A percentile compares a stretch with the other conserved stretches of the same genome.
phyloP scores from a whole-genome alignment of 1,139 yeast genomes.

The Casaregolazyma lundiana region DNA sequence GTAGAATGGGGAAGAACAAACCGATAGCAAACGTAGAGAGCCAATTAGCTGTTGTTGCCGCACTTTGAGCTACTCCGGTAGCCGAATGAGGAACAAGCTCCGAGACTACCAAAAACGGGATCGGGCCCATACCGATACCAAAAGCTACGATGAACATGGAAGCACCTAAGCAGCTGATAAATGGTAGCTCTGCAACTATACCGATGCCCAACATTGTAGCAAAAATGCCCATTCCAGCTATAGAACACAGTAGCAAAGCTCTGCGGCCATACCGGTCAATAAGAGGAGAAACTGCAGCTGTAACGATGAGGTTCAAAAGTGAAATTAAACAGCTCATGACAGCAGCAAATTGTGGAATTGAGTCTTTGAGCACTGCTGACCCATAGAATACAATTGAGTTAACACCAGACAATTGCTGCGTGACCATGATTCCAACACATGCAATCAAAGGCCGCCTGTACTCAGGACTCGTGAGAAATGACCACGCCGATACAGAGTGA shows the following conservation, averaged over 20 bases:
- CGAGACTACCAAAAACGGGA: slow-evolving; percentile 84
- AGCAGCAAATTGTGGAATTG: slow-evolving; percentile 68
- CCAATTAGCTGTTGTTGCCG: slow-evolving; percentile 92
- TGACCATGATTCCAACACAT: slow-evolving; percentile 70
- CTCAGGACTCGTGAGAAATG: slow-evolving; percentile 48
- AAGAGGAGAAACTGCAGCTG: slow-evolving; percentile 64
- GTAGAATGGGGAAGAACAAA: slow-evolving; percentile 69
- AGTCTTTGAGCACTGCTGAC: slow-evolving; percentile 65
- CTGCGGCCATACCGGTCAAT: slow-evolving; percentile 75
- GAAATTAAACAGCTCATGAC: slow-evolving; percentile 72
- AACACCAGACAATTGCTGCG: slow-evolving; percentile 91
- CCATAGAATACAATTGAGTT: slow-evolving; percentile 92
- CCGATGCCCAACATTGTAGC: slow-evolving; percentile 65
- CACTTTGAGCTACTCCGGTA: slow-evolving; percentile 83
- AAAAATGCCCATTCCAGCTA: slow-evolving; percentile 63
- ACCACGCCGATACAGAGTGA: slow-evolving; percentile 22
- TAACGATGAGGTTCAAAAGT: slow-evolving; percentile 63
- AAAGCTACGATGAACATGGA: slow-evolving; percentile 73
- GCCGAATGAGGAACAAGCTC: slow-evolving; percentile 81
- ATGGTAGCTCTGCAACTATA: slow-evolving; percentile 46
- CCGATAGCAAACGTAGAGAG: slow-evolving; percentile 81
- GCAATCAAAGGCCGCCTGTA: slow-evolving; percentile 58
- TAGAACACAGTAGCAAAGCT: slow-evolving; percentile 62
- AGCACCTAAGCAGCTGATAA: slow-evolving; percentile 60
- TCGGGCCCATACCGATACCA: slow-evolving; percentile 92